Percentiles rank a stretch among this genome's conserved stretches.
phyloP scores from a whole-genome alignment of 2,329 filamentous ascomycete species.

The Daldinia sp. region DNA sequence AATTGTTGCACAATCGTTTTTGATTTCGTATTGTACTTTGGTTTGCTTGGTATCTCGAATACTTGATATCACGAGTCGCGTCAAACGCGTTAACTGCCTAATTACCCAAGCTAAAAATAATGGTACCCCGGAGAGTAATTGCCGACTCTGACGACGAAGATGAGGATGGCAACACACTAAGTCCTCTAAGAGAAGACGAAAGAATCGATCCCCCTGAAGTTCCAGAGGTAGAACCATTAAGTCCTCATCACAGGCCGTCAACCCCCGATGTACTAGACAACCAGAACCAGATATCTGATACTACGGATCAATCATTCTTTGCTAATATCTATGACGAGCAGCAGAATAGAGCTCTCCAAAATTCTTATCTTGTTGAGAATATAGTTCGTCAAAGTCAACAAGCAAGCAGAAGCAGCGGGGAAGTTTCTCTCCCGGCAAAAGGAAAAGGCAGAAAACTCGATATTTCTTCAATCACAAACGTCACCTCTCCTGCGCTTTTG shows the following conservation, averaged over 20 bases:
- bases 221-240: constrained; percentile 45
- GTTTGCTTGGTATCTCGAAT: not conserved
- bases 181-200: constrained; percentile 24
- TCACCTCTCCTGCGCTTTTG: constrained; percentile 40
- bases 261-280: constrained; percentile 25
- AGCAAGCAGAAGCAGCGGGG: constrained; percentile 44
- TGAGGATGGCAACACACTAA: constrained; percentile 33
- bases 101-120: no score
- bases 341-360: constrained; percentile 40
- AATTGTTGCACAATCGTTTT: not conserved
- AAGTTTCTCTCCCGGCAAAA: constrained; percentile 41
- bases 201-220: constrained; percentile 36
- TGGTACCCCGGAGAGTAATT: constrained; percentile 44
- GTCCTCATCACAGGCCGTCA: constrained; percentile 36
- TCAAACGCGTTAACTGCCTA: constrained; percentile 20
- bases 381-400: constrained; percentile 47
- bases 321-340: constrained; percentile 41
- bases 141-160: constrained; percentile 50
- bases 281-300: constrained; percentile 38
- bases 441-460: constrained; percentile 35
- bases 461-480: constrained; percentile 43
- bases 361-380: constrained; percentile 45
- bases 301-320: constrained; percentile 44
- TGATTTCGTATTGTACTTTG: not conserved
- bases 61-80: constrained; percentile 4